These are phyloP conservation scores for Picea sitchensis DNA, from an alignment of 75 land plant species.

Conservation along the genomic window DNA sequence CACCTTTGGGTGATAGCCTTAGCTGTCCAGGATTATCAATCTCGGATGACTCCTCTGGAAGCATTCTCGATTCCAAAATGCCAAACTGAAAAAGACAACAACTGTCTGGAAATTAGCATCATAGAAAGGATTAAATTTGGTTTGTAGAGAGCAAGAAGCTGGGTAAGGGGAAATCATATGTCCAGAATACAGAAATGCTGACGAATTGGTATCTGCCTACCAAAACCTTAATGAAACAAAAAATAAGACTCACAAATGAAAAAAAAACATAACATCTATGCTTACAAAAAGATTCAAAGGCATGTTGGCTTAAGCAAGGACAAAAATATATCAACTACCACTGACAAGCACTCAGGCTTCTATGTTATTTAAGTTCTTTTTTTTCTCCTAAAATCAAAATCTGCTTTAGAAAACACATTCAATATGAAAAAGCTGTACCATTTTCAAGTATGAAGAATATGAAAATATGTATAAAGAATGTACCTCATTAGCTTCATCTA, in stretches of 20 bases:
- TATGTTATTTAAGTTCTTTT: neutral
- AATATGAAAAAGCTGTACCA: neutral
- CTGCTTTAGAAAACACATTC: neutral
- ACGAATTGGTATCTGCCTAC: neutral
- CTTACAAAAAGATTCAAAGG: neutral
- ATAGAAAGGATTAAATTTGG: neutral
- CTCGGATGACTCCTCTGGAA: neutral
- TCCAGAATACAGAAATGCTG: neutral
- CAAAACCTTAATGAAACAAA: neutral
- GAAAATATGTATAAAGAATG: neutral
- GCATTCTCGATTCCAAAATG: neutral
- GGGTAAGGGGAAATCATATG: neutral
- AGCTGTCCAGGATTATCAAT: neutral
- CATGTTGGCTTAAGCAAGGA: neutral
- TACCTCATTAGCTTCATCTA: slow-evolving; percentile 96
- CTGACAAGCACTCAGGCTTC: neutral
- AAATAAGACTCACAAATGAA: neutral
- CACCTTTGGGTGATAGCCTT: neutral
- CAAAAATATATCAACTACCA: neutral
- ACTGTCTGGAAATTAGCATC: neutral
- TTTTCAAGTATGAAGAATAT: neutral
- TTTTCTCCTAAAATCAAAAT: neutral
- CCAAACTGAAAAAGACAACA: neutral
- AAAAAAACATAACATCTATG: neutral
- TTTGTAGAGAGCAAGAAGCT: neutral